Base-by-base conservation (phyloP, 2,329 filamentous ascomycete species). In the Beauveria pseudobassiana region DNA sequence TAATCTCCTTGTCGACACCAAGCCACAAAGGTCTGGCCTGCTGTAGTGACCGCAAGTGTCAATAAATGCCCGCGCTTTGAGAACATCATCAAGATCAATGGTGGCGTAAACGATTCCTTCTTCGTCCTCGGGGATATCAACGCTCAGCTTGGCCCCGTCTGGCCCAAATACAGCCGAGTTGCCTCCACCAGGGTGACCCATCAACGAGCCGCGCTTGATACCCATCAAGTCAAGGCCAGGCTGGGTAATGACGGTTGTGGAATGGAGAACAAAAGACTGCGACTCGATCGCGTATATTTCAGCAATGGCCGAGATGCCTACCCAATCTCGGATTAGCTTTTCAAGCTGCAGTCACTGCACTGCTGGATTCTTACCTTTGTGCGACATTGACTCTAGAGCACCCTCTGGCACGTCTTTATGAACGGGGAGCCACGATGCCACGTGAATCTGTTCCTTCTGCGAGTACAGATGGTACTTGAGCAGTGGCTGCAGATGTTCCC, bases 51-150 rank as follows among this genome's bases (percentile, higher is more conserved):
- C 69, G 0, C 66, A 69, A 40, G 75, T 73, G 58, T 78, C 76
- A 18, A 76, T 71, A 52, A 77, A 76, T 0, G 72, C 72, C 40
- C 74, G 71, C 0, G 74, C 73, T 30, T 73, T 71, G n/a, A 76
- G 72, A 10, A 76, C 73, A 43, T 74, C 71, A 20, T 74, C 69
- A 56, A 85, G 68, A 43, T 83, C 77, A 52, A 84, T 66, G 62
- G 84, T 79, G 0, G 80, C 80, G 61, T 75, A 78, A 8, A 84
- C 61, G 12, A 84, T 76, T 5, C 77, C 75, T 65, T 85, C 82
- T 14, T 55, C 38, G 52, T 26, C 8, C 38, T 55, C 34, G 16
- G 52, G 52, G 2, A 55, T 18, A 26, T 55, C 52, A 7, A 12
- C 6, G 5, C 20, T 55, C 22, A 55, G 22, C 52, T 55, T 42